Evolutionary conservation across 768 basidiomycete genomes (phyloP).

Genomic region (Calvatia gigantea): DNA sequence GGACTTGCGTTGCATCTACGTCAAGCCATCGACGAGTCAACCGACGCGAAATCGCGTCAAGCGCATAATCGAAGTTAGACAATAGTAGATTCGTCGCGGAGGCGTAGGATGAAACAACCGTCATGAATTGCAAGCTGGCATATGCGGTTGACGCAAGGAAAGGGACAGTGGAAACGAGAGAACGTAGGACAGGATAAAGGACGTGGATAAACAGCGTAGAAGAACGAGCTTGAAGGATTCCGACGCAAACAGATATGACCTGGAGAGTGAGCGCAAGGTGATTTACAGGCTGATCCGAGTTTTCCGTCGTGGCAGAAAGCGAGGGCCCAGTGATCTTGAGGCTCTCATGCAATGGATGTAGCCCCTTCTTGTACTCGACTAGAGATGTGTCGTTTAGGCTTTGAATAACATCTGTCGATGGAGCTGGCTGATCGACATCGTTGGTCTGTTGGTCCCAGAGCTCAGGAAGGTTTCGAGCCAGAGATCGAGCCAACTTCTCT

Average conservation of each 20-base stretch:
- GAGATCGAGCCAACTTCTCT: slow-evolving; percentile 59
- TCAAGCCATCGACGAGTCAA: slow-evolving; percentile 81
- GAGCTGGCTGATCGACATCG: slow-evolving; percentile 16
- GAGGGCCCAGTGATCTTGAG: slow-evolving; percentile 42
- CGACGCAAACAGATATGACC: slow-evolving; percentile 64
- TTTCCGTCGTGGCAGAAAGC: slow-evolving; percentile 9
- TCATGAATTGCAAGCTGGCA: slow-evolving; percentile 66
- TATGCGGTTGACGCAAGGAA: slow-evolving; percentile 75
- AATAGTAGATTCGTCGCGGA: slow-evolving; percentile 84
- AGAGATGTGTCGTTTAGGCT: background rate
- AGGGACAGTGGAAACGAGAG: slow-evolving; percentile 68
- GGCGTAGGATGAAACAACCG: slow-evolving; percentile 81
- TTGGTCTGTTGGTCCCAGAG: slow-evolving; percentile 58
- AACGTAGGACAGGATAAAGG: slow-evolving; percentile 85
- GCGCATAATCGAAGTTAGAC: slow-evolving; percentile 94
- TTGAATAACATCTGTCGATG: slow-evolving; percentile 17
- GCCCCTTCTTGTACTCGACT: slow-evolving; percentile 64
- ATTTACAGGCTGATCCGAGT: slow-evolving; percentile 53
- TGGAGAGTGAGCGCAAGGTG: slow-evolving; percentile 72
- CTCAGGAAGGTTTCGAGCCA: slow-evolving; percentile 63
- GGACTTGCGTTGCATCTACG: slow-evolving; percentile 83
- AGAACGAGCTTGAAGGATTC: slow-evolving; percentile 73
- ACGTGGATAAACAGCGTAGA: slow-evolving; percentile 69
- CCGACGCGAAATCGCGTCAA: slow-evolving; percentile 85
- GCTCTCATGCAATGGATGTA: slow-evolving; percentile 59